These are phyloP conservation scores for Artemisia annua DNA, from an alignment of 129 eudicot genomes.

Conservation along the genomic window DNA sequence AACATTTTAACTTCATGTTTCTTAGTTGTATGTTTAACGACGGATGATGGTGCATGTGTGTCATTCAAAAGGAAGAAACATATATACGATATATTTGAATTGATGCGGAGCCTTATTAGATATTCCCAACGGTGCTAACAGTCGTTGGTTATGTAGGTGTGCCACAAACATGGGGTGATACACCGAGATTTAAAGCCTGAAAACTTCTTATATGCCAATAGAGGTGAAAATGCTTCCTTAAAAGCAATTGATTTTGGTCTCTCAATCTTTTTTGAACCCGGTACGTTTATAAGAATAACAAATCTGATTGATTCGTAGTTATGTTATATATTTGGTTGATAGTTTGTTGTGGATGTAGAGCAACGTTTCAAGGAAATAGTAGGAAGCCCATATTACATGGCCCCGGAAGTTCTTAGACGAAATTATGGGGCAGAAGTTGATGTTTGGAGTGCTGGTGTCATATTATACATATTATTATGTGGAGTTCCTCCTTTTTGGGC, in stretches of 20 bases:
- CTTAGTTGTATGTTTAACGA: not conserved
- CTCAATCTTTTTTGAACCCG: conserved; percentile 83
- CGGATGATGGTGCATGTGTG: not conserved
- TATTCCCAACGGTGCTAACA: no score
- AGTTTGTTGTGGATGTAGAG: conserved; percentile 37
- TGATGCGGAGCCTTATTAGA: no score
- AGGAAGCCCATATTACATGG: conserved; percentile 98
- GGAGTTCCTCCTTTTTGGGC: conserved; percentile 99
- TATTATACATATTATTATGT: conserved; percentile 79
- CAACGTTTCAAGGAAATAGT: conserved; percentile 78
- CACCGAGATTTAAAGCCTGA: conserved; percentile 92
- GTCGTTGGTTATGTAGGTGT: conserved; percentile 48
- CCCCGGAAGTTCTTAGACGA: conserved; percentile 84
- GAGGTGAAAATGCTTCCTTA: conserved; percentile 56
- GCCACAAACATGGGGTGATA: conserved; percentile 85
- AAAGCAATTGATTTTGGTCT: conserved; percentile 96
- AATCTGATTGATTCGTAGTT: conserved; percentile 1
- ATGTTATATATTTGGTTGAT: not conserved
- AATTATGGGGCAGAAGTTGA: conserved; percentile 82
- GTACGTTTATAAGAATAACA: conserved; percentile 24
- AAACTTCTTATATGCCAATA: conserved; percentile 66
- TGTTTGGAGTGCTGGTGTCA: conserved; percentile 95
- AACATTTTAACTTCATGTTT: not conserved
- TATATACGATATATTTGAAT: not conserved
- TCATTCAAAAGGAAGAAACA: not conserved